Percentiles rank a stretch among this genome's conserved stretches.
Evolutionary conservation across 257 asterid genomes (phyloP).

Genomic region (Solanum sitiens): DNA sequence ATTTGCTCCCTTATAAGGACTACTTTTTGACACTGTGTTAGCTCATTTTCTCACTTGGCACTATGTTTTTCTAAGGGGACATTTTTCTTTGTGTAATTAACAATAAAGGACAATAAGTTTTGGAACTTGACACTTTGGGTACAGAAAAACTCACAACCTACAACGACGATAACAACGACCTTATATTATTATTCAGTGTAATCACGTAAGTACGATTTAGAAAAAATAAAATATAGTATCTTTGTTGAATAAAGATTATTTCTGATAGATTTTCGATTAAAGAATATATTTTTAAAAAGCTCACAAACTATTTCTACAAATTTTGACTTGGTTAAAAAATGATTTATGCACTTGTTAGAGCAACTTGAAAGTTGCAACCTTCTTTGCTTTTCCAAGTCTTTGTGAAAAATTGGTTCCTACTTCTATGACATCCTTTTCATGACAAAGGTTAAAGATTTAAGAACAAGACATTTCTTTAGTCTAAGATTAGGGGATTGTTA

Average conservation of each 20-base stretch:
- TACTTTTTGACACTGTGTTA: not conserved
- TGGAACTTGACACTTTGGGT: not conserved
- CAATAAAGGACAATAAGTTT: not conserved
- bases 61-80: not conserved
- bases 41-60: not conserved
- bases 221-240: too few species aligned
- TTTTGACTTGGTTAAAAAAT: not conserved
- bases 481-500: not conserved
- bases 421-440: not conserved
- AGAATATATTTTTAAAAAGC: not conserved
- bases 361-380: not conserved
- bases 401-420: not conserved
- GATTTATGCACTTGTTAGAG: not conserved
- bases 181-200: not conserved
- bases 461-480: not conserved
- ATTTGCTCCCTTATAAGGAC: constrained; percentile 6
- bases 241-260: not conserved
- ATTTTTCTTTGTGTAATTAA: not conserved
- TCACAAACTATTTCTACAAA: not conserved
- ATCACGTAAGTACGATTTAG: too few species aligned
- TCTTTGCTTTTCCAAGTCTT: not conserved
- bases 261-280: not conserved
- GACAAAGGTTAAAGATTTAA: not conserved
- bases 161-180: not conserved
- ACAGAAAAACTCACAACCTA: not conserved